Conservation (phyloP, 192 early-diverging fungal species). For the Coemansia sp. region DNA sequence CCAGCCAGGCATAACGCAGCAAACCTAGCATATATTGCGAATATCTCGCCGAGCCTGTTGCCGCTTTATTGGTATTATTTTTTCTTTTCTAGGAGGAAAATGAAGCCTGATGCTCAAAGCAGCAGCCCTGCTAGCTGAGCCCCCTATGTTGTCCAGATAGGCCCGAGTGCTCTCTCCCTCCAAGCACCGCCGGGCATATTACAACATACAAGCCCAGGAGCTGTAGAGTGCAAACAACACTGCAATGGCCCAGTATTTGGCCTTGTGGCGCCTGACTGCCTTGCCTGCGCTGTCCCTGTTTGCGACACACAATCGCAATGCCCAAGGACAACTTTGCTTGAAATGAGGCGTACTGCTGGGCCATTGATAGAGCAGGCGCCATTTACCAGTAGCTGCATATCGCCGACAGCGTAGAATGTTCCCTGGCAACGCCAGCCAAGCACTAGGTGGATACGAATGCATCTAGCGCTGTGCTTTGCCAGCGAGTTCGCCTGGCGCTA, state of each 20-base stretch:
- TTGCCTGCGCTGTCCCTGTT: slow-evolving; percentile 5
- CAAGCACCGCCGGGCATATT: background rate
- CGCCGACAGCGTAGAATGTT: slow-evolving; percentile 2
- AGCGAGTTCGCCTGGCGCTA: background rate
- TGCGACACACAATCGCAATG: slow-evolving; percentile 3
- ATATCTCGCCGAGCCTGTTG: background rate
- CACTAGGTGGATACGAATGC: background rate
- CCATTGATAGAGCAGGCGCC: slow-evolving; percentile 7
- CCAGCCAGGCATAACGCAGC: background rate
- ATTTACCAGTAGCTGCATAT: slow-evolving; percentile 11
- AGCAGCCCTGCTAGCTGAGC: slow-evolving; percentile 2
- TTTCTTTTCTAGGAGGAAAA: background rate
- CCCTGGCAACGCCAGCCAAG: background rate
- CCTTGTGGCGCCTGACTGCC: slow-evolving; percentile 4
- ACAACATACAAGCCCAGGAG: background rate
- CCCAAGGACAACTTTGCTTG: background rate
- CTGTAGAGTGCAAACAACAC: background rate
- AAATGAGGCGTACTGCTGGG: slow-evolving; percentile 7
- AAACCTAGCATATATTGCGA: background rate
- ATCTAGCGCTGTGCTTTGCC: background rate
- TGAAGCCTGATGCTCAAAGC: background rate
- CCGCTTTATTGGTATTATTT: background rate
- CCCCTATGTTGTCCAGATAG: background rate
- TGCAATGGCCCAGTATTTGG: background rate
- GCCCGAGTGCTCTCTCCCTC: background rate